Evolutionary conservation across 805 yeast genomes (phyloP).

Genomic region (Geotrichum ghanense): DNA sequence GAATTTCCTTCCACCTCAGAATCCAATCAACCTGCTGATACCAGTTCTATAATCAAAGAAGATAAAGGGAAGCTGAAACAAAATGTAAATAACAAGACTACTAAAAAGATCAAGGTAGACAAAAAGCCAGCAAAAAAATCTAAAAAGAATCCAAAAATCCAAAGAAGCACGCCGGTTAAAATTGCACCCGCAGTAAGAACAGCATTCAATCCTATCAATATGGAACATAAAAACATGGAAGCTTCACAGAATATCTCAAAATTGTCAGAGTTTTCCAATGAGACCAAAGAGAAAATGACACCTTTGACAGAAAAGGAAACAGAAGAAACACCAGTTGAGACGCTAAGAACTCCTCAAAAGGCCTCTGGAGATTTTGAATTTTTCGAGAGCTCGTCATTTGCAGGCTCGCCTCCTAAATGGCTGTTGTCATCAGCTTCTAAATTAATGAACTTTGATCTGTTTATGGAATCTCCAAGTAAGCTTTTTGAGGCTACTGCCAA

Average conservation of each 20-base stretch:
- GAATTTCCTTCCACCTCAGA: too few relatives aligned
- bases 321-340: not conserved
- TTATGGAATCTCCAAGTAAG: conserved; percentile 1
- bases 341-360: not conserved
- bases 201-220: not conserved
- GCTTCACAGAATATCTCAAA: not conserved
- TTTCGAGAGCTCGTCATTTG: not conserved
- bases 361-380: not conserved
- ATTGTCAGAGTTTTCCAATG: not conserved
- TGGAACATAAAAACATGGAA: not conserved
- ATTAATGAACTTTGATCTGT: not conserved
- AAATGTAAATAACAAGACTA: not conserved
- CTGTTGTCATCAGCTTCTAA: not conserved
- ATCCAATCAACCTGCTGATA: not conserved
- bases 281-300: not conserved
- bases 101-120: not conserved
- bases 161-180: not conserved
- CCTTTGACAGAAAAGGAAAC: not conserved
- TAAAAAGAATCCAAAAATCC: not conserved
- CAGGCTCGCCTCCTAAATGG: not conserved
- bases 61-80: not conserved
- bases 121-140: not conserved
- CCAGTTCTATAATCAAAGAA: too few relatives aligned
- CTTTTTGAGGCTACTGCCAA: not conserved
- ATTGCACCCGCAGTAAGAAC: not conserved